These are phyloP conservation scores for Hypoxylon sp. DNA, from an alignment of 2,329 filamentous ascomycete genomes.

Conservation along the genomic window DNA sequence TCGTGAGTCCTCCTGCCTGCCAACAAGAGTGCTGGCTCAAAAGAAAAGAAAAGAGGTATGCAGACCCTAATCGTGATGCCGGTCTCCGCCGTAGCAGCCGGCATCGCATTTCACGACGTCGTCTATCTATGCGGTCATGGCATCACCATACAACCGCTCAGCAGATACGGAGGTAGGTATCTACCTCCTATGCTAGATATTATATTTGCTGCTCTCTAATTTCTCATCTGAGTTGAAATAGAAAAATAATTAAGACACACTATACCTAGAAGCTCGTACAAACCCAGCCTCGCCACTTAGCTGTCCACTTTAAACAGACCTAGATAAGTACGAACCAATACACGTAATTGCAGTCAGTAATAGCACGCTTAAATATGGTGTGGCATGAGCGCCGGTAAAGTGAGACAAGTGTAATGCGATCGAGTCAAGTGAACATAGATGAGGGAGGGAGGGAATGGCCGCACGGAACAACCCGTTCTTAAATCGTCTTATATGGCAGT, in stretches of 20 bases:
- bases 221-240: background rate
- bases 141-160: background rate
- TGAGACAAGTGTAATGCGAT: conserved; percentile 9
- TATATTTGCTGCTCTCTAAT: no score
- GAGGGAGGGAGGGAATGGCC: background rate
- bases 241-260: no score
- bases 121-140: background rate
- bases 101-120: background rate
- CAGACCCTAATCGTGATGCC: background rate
- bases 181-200: no score
- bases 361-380: conserved; percentile 3
- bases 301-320: background rate
- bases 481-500: conserved; percentile 14
- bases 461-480: conserved; percentile 5
- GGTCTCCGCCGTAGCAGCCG: background rate
- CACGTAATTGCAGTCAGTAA: background rate
- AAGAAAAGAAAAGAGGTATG: background rate
- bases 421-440: conserved; percentile 31
- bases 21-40: conserved; percentile 1
- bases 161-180: background rate
- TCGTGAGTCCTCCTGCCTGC: conserved; percentile 14
- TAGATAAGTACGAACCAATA: background rate
- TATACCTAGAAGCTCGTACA: no score
- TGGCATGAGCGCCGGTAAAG: background rate
- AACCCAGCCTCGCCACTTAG: background rate